Evolutionary conservation across 768 basidiomycete genomes (phyloP).

Genomic region (Boletellus sp.): DNA sequence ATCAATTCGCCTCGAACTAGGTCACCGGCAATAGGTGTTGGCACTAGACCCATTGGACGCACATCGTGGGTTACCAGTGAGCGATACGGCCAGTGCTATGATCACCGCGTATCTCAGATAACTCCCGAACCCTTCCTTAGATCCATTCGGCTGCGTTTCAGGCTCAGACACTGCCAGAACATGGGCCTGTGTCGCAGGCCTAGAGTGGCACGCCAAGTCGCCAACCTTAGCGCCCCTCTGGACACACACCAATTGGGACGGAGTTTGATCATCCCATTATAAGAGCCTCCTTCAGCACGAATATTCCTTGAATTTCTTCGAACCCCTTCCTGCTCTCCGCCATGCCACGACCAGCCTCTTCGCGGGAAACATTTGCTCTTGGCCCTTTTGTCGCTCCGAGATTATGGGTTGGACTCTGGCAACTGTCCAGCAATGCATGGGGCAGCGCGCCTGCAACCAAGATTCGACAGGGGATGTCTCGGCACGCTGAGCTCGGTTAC

Average conservation of each 20-base stretch:
- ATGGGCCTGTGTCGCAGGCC: conserved; percentile 4
- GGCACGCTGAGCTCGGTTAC: conserved; percentile 54
- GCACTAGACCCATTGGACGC: conserved; percentile 6
- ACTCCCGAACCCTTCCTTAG: not conserved
- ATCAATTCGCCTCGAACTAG: conserved; percentile 17
- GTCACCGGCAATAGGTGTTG: conserved; percentile 10
- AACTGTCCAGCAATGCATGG: conserved; percentile 84
- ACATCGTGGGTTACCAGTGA: conserved; percentile 3
- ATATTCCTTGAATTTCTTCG: conserved; percentile 6
- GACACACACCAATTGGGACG: conserved; percentile 20
- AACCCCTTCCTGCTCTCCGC: conserved; percentile 7
- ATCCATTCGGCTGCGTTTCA: conserved; percentile 10
- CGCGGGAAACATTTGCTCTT: conserved; percentile 47
- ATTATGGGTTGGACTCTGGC: conserved; percentile 80
- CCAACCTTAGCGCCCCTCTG: conserved; percentile 1
- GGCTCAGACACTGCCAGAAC: not conserved
- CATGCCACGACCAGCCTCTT: conserved; percentile 19
- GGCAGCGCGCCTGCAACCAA: conserved; percentile 65
- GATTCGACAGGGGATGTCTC: conserved; percentile 64
- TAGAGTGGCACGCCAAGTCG: conserved; percentile 1
- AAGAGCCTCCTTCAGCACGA: conserved; percentile 2
- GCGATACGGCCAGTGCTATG: conserved; percentile 3
- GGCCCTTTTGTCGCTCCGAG: conserved; percentile 59
- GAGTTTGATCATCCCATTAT: conserved; percentile 32
- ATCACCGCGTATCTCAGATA: conserved; percentile 13